These are phyloP conservation scores for Porphyrellus cyaneotinctus DNA, from an alignment of 768 basidiomycete species.

Conservation along the genomic window DNA sequence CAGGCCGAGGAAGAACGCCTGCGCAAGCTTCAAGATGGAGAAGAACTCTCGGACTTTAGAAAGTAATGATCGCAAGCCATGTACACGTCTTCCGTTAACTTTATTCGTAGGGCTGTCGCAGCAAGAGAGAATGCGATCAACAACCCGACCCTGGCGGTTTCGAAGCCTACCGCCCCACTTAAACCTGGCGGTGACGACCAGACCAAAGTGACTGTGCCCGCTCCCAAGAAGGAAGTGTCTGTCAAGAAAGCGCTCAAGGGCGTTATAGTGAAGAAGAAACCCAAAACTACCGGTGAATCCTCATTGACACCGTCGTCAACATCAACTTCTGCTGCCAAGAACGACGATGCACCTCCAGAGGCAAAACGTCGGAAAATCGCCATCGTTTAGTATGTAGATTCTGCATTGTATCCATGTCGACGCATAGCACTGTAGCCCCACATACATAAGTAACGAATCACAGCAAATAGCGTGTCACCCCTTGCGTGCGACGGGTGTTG, in stretches of 20 bases:
- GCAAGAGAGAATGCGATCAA: conserved; percentile 55
- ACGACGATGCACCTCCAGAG: conserved; percentile 34
- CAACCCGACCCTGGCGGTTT: conserved; percentile 33
- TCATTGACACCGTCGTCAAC: conserved; percentile 16
- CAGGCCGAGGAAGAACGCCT: conserved; percentile 73
- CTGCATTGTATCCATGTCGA: conserved; percentile 11
- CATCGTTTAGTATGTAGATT: conserved; percentile 23
- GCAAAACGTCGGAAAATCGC: conserved; percentile 59
- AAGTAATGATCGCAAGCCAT: conserved; percentile 46
- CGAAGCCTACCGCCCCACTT: conserved; percentile 28
- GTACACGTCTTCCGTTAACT: conserved; percentile 8
- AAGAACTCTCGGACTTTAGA: conserved; percentile 74
- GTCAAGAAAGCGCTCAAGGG: conserved; percentile 69
- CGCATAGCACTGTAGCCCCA: conserved; percentile 8
- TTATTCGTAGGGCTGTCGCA: conserved; percentile 55
- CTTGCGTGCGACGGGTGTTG: conserved; percentile 53
- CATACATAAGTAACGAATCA: conserved; percentile 5
- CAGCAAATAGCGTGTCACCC: conserved; percentile 13
- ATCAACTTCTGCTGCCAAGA: conserved; percentile 13
- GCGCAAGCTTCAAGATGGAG: conserved; percentile 70
- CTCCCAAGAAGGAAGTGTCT: conserved; percentile 50
- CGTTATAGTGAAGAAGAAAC: conserved; percentile 75
- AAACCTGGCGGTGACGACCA: conserved; percentile 29
- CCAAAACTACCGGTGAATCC: conserved; percentile 34
- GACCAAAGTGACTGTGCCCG: conserved; percentile 27